Evolutionary conservation across 176 grass and related monocot species (phyloP).

Genomic region (Cenchrus purpureus): DNA sequence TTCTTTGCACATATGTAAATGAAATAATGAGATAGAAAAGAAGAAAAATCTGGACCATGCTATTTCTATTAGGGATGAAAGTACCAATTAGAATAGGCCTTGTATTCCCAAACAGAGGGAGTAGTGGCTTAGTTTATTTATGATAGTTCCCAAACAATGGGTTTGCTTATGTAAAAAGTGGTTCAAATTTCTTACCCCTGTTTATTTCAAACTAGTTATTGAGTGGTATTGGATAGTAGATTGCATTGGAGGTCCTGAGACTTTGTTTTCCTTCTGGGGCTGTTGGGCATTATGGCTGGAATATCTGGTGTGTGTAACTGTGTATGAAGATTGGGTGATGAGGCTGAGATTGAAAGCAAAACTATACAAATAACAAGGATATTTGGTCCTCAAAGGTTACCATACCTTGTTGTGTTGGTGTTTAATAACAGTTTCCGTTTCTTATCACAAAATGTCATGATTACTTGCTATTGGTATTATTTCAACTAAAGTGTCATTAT

Average conservation of each 20-base stretch:
- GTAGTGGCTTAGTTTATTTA: not conserved
- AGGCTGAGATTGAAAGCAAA: not conserved
- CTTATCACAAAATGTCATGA: not conserved
- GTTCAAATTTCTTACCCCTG: not conserved
- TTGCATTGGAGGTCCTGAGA: slow-evolving; percentile 12
- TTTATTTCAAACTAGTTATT: not conserved
- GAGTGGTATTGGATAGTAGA: slow-evolving; percentile 8
- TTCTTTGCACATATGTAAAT: not conserved
- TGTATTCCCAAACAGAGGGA: not conserved
- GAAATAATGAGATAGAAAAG: slow-evolving; percentile 4
- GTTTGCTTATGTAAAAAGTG: not conserved
- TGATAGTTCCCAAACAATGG: not conserved
- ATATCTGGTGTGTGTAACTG: not conserved
- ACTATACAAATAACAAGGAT: not conserved
- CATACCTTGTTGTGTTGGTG: slow-evolving; percentile 3
- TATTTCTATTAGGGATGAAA: slow-evolving; percentile 2
- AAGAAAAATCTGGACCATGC: not conserved
- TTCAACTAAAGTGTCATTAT: slow-evolving; percentile 6
- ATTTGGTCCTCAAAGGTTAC: slow-evolving; percentile 11
- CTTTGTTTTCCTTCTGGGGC: not conserved
- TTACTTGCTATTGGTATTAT: slow-evolving; percentile 28
- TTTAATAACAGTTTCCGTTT: slow-evolving; percentile 22
- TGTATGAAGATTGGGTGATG: slow-evolving; percentile 7
- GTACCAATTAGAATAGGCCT: not conserved
- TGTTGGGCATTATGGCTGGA: not conserved